Conservation (phyloP, 1,284 basidiomycete genomes). For the Takashimella koratensis region DNA sequence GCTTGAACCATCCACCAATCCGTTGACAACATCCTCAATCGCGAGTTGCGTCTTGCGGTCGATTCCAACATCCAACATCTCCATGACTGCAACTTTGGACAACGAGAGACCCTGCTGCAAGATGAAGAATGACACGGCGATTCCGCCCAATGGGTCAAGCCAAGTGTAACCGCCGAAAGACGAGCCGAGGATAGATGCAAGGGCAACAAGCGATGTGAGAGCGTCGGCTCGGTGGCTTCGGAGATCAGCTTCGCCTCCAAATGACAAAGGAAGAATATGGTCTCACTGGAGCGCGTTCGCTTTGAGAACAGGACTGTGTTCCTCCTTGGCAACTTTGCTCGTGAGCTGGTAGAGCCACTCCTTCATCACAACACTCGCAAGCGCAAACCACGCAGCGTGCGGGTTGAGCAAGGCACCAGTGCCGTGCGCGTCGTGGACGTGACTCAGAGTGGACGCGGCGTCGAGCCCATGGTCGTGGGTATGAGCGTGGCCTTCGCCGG, state of each 20-base stretch:
- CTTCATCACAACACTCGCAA: constrained; percentile 72
- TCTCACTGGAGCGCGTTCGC: constrained; percentile 71
- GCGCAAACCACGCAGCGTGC: constrained; percentile 95
- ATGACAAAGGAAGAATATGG: not conserved
- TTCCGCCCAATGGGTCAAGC: constrained; percentile 88
- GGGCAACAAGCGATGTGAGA: constrained; percentile 80
- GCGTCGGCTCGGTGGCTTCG: constrained; percentile 89
- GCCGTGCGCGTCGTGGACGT: constrained; percentile 15
- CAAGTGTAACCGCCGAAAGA: constrained; percentile 74
- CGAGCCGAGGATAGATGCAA: constrained; percentile 83
- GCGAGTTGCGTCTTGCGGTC: constrained; percentile 57
- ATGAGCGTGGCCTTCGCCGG: constrained; percentile 52
- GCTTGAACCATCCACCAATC: constrained; percentile 52
- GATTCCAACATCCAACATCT: constrained; percentile 81
- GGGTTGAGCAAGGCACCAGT: constrained; percentile 64
- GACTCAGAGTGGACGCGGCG: constrained; percentile 33
- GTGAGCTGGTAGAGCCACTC: constrained; percentile 91
- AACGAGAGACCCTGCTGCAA: constrained; percentile 75
- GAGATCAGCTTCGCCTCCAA: not conserved
- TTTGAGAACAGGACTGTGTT: constrained; percentile 81
- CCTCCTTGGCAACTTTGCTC: constrained; percentile 80
- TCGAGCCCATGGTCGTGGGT: constrained; percentile 26
- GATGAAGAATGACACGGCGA: constrained; percentile 86
- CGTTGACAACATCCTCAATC: constrained; percentile 58
- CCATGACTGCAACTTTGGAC: constrained; percentile 68